Conservation (phyloP, 768 basidiomycete species). For the Rhizopogon vulgaris region DNA sequence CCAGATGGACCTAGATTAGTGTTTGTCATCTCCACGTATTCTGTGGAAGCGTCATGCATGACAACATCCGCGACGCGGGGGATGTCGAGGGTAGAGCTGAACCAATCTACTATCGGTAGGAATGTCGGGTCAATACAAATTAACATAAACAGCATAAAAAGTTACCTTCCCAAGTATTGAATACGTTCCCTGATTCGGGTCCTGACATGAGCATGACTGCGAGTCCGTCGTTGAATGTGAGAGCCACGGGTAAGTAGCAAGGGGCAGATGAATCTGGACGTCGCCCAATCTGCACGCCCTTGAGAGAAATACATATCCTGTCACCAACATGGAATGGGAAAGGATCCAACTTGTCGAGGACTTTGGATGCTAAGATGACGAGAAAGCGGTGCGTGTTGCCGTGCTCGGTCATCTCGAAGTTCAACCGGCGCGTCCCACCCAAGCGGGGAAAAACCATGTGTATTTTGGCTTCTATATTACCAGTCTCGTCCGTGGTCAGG, state of each 20-base stretch:
- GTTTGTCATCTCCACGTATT: neutral
- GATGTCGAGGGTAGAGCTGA: conserved; percentile 5
- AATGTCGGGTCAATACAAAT: neutral
- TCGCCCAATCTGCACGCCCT: conserved; percentile 32
- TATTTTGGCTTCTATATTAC: conserved; percentile 36
- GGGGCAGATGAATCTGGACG: conserved; percentile 20
- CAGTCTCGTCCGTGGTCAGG: conserved; percentile 23
- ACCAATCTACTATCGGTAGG: conserved; percentile 22
- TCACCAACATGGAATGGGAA: conserved; percentile 38
- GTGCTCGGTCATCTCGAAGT: conserved; percentile 19
- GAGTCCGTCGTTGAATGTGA: conserved; percentile 40
- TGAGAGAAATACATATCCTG: conserved; percentile 41
- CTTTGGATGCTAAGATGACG: conserved; percentile 30
- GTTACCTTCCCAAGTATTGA: conserved; percentile 40
- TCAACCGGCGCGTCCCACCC: conserved; percentile 23
- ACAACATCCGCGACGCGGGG: conserved; percentile 10
- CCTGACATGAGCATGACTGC: conserved; percentile 32
- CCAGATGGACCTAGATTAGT: too few species aligned
- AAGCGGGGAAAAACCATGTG: conserved; percentile 40
- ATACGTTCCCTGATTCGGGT: conserved; percentile 17
- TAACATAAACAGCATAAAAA: neutral
- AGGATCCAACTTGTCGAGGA: conserved; percentile 24
- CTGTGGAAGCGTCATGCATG: conserved; percentile 5
- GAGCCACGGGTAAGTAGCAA: conserved; percentile 31
- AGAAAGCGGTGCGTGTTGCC: conserved; percentile 27